Evolutionary conservation across 2,329 filamentous ascomycete genomes (phyloP).

Genomic region (Fusarium palustre): DNA sequence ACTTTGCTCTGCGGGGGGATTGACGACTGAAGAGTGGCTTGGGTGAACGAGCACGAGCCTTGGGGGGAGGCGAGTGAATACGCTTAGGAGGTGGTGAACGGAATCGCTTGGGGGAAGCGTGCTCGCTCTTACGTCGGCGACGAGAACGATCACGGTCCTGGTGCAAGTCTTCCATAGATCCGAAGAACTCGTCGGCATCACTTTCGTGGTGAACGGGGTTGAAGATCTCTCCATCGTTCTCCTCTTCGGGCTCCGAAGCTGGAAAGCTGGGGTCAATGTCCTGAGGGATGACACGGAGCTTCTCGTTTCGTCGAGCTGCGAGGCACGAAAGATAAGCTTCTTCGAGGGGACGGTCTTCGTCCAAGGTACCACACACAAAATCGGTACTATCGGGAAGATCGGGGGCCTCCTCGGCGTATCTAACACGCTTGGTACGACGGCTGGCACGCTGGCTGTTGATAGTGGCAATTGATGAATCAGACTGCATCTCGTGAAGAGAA

Average conservation of each 20-base stretch:
- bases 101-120: slow-evolving; percentile 58
- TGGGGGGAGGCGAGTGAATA: slow-evolving; percentile 55
- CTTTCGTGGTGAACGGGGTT: slow-evolving; percentile 70
- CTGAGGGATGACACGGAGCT: slow-evolving; percentile 87
- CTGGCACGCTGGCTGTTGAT: slow-evolving; percentile 53
- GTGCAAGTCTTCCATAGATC: slow-evolving; percentile 74
- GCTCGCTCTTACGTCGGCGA: slow-evolving; percentile 63
- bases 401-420: slow-evolving; percentile 67
- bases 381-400: slow-evolving; percentile 97
- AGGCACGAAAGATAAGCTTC: slow-evolving; percentile 90
- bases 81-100: slow-evolving; percentile 58
- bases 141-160: slow-evolving; percentile 66
- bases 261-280: slow-evolving; percentile 98
- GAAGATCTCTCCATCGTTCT: slow-evolving; percentile 78
- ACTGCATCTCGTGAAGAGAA: slow-evolving; percentile 62
- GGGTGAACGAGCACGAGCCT: slow-evolving; percentile 63
- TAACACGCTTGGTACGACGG: slow-evolving; percentile 48
- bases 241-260: slow-evolving; percentile 89
- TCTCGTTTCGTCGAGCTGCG: slow-evolving; percentile 82
- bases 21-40: slow-evolving; percentile 70
- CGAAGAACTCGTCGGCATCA: slow-evolving; percentile 76
- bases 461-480: slow-evolving; percentile 71
- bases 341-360: slow-evolving; percentile 95
- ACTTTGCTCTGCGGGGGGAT: slow-evolving; percentile 78
- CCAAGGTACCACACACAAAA: slow-evolving; percentile 97